A percentile compares a stretch with the other conserved stretches of the same genome.
Evolutionary conservation across 768 basidiomycete species (phyloP).

Genomic region (Phallus indusiatus): DNA sequence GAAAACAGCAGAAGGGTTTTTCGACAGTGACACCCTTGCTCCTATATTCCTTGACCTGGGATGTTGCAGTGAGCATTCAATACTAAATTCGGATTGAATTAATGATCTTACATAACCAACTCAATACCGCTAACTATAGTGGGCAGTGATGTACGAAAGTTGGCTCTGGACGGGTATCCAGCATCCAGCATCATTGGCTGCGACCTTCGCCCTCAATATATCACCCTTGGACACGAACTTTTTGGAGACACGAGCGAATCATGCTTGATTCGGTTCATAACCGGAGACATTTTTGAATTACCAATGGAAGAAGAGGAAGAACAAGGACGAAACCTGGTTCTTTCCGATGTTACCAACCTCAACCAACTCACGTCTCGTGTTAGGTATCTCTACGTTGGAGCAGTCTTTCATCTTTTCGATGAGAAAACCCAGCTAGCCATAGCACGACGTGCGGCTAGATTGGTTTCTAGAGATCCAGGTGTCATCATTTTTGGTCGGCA

Average conservation of each 20-base stretch:
- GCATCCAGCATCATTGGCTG: neutral
- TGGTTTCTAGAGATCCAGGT: too few relatives aligned
- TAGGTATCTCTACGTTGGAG: neutral
- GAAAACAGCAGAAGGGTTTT: conserved; percentile 14
- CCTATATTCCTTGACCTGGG: conserved; percentile 23
- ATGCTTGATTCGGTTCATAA: neutral
- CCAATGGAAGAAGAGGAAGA: too few relatives aligned
- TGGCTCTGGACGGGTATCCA: neutral
- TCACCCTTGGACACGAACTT: neutral
- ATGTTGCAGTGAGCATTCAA: conserved; percentile 23
- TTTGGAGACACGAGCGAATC: neutral
- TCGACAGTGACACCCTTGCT: conserved; percentile 7
- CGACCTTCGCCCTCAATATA: neutral
- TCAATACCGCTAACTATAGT: too few relatives aligned
- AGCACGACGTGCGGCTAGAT: too few relatives aligned
- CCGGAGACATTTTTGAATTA: neutral
- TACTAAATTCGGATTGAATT: too few relatives aligned
- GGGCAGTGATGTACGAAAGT: neutral
- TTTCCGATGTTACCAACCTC: neutral
- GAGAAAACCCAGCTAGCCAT: neutral
- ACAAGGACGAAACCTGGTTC: neutral
- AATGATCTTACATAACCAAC: too few relatives aligned
- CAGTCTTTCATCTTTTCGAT: neutral
- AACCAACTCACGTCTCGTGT: neutral
- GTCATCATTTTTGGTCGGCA: too few relatives aligned